phyloP scores from a whole-genome alignment of 805 yeast species.

The Yamadazyma olivae region DNA sequence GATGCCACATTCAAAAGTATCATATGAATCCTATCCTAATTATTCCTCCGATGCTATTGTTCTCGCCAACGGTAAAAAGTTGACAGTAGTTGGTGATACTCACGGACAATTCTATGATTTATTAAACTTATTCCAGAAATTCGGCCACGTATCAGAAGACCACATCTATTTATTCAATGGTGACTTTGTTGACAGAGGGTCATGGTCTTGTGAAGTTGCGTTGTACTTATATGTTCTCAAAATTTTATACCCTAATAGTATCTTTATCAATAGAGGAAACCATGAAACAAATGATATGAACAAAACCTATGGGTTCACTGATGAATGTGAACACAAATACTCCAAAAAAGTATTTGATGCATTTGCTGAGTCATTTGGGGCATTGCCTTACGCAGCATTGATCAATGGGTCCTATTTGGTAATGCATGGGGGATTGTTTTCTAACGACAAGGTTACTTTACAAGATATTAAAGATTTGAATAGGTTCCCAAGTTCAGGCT shows the following conservation, averaged over 20 bases:
- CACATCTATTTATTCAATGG: constrained; percentile 91
- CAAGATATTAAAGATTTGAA: constrained; percentile 72
- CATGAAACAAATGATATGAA: constrained; percentile 98
- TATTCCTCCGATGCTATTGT: constrained; percentile 20
- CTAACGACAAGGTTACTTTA: constrained; percentile 66
- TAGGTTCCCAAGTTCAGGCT: constrained; percentile 51
- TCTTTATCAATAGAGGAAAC: constrained; percentile 88
- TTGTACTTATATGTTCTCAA: constrained; percentile 74
- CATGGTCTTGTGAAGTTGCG: constrained; percentile 98
- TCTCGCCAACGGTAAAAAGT: constrained; percentile 33
- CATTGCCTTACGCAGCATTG: constrained; percentile 81
- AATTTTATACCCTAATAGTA: constrained; percentile 63
- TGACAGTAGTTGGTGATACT: constrained; percentile 95
- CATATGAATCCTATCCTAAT: not conserved
- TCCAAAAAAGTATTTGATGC: constrained; percentile 74
- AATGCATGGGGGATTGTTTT: constrained; percentile 94
- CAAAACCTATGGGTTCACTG: constrained; percentile 93
- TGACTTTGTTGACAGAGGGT: constrained; percentile 96
- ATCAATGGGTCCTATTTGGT: constrained; percentile 77
- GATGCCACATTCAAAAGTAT: constrained; percentile 30
- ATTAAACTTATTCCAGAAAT: constrained; percentile 68
- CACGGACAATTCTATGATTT: constrained; percentile 96
- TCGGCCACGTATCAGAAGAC: constrained; percentile 62
- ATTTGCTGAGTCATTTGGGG: constrained; percentile 82
- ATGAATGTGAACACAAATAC: constrained; percentile 91